Evolutionary conservation across 129 eudicot species (phyloP), one percentile per base, ranked within the genome.

Genomic region (Chrysanthemum lavandulifolium): DNA sequence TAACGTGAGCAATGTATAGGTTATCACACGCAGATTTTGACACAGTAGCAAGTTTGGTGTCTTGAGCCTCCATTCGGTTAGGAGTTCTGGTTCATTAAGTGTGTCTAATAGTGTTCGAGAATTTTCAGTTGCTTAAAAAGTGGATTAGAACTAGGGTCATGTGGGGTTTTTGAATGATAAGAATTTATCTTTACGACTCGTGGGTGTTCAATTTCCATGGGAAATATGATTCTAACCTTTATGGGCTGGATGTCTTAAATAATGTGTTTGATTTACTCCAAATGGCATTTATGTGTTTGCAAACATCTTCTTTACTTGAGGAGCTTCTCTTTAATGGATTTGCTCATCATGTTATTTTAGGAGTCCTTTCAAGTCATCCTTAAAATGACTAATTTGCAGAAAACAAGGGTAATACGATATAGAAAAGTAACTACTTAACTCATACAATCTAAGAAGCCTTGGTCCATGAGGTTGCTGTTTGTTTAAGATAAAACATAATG

Each of bases 381-480:
- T 2, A 27, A 68, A 52, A n/a, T 29, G 23, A 23, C 15, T 7
- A 11, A 25, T 69, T 53, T 53, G 51, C 31, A 27, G 31, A 27
- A 27, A 27, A 27, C 31, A 27, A 27, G 31, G 31, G 31, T 27
- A 36, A 6, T 36, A 36, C 45, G 9, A 36, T 1, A 36, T 36
- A 36, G 7, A 36, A 33, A 36, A 36, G 9, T 6, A 27, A 27
- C 31, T 60, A 7, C 27, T 72, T 21, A 72, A 59, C 29, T 47
- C 60, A 48, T 55, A 71, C 50, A 61, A 48, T 73, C 19, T 61
- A 49, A 61, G 19, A 59, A 73, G 7, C 77, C 21, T 73, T 21
- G 60, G 29, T 61, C 25, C 56, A 14, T 13, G 5, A 3, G 60
- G 49, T 60, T 72, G 48, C 16, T 23, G 13, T 72, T 14, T 18